Base-by-base conservation (phyloP, 495 filamentous ascomycete species). In the Tricharina praecox region DNA sequence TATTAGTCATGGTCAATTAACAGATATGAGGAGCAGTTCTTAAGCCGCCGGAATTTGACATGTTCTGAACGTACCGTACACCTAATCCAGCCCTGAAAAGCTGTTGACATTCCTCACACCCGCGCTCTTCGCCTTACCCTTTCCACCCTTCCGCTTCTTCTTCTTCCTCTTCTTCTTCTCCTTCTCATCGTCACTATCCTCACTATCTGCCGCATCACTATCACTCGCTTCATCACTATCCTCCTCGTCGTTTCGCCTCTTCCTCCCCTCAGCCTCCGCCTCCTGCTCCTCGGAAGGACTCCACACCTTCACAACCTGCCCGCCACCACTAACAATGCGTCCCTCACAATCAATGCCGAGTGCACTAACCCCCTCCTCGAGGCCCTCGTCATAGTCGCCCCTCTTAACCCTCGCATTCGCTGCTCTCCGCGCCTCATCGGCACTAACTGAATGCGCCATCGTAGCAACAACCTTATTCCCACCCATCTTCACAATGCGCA, bases 321-420 rank as follows among this genome's bases (percentile, higher is more conserved):
- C 56, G 1, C 55, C 56, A 21, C 23, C 45, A 39, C n/a, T 21
- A n/a, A 48, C 45, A 39, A 48, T 48, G 19, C 35, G 21, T 1
- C 56, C 56, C 23, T 52, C 55, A 41, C 56, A 59, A 34, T 59
- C 52, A 10, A 59, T 24, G 3, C 47, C 51, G n/a, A 59, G 55
- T 10, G 48, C 55, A 13, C 52, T 45, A 24, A 59, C 56, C 0
- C 56, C 56, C 25, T 58, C 56, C 33, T 53, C 45, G 1, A 48
- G 35, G 4, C 19, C 42, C 45, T 32, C 18, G 1, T 48, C 49
- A 26, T 47, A 47, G 20, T 45, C 53, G 5, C 38, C 54, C 38
- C 34, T 30, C 28, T 21, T 32, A 1, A 37, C 37, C 0, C 40
- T 49, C 1, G 26, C 40, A 5, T n/a, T 36, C 23, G 28, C 24